Percentiles rank a stretch among this genome's conserved stretches.
Conservation (phyloP, 768 basidiomycete genomes). For the Trametes villosa region DNA sequence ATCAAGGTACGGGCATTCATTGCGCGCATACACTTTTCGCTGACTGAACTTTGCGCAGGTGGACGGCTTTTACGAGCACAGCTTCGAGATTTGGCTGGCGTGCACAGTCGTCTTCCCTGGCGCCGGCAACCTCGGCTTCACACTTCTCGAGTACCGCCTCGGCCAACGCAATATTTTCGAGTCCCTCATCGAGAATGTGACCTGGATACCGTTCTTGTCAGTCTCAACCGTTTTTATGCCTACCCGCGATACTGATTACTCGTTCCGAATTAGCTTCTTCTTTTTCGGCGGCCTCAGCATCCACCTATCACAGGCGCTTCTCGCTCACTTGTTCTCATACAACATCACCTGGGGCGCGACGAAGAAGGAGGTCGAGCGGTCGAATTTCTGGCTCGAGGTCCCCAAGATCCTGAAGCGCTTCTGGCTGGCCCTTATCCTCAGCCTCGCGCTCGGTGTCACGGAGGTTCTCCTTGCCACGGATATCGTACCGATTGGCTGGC, state of each 20-base stretch:
- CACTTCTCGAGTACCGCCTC: conserved; percentile 73
- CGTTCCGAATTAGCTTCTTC: conserved; percentile 43
- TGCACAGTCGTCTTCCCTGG: conserved; percentile 72
- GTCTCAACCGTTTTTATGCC: conserved; percentile 25
- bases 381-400: conserved; percentile 90
- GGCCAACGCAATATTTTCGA: conserved; percentile 56
- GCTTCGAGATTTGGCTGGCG: conserved; percentile 75
- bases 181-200: conserved; percentile 59
- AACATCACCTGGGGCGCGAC: conserved; percentile 63
- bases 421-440: conserved; percentile 63
- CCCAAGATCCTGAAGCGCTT: conserved; percentile 83
- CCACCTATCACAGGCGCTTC: conserved; percentile 55
- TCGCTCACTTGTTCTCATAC: conserved; percentile 62
- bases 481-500: conserved; percentile 67
- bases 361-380: conserved; percentile 82
- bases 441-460: conserved; percentile 50
- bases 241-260: conserved; percentile 12
- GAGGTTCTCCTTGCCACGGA: conserved; percentile 58
- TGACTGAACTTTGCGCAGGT: conserved; percentile 37
- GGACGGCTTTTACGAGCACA: conserved; percentile 72
- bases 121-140: conserved; percentile 68
- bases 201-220: conserved; percentile 77
- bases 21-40: neutral
- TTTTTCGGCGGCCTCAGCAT: conserved; percentile 62
- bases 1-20: conserved; percentile 36